Base-by-base conservation (phyloP, 192 early-diverging fungal species). In the Linnemannia schmuckeri region DNA sequence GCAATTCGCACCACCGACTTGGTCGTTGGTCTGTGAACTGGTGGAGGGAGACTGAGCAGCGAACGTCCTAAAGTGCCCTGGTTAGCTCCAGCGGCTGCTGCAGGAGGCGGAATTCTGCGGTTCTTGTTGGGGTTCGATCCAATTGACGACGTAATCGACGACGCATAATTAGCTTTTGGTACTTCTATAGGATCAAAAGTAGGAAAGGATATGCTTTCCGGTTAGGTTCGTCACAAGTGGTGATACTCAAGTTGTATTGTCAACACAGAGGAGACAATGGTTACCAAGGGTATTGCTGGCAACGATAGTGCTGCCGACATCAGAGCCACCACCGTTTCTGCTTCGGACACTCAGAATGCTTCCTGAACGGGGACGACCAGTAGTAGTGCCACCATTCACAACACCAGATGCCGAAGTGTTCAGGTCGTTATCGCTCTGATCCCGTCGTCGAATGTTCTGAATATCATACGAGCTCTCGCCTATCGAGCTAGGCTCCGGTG, bases 61-160 rank as follows among this genome's bases (percentile, higher is more conserved):
- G 90, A 89, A 71, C 88, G 75, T 5, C 72, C 44, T 41, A 82
- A 44, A 30, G 79, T 70, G 18, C 73, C 71, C 20, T 74, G 69
- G 17, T 40, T 55, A 9, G 75, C 33, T 35, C 57, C 75, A n/a
- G 75, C 75, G 10, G 78, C 78, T 46, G 88, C 79, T n/a, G 90
- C 89, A 38, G 84, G 88, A 30, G 92, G 75, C 6, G 87, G 66
- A 35, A 82, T 88, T 38, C 87, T 90, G n/a, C 81, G 75, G 40
- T 38, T 22, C 72, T 75, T 81, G 20, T 87, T 88, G 1, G 46
- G 49, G 0, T 15, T 76, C 2, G 89, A 88, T 33, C 84, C 84
- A 38, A 81, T 80, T 5, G 89, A 90, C 7, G 89, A 82, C 12
- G 83, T 55, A n/a, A 90, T 74, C 15, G 89, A 90, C 12, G 87